Evolutionary conservation across 306 rosid genomes (phyloP), one percentile per base, ranked within the genome.

Genomic region (Begonia fuchsioides): DNA sequence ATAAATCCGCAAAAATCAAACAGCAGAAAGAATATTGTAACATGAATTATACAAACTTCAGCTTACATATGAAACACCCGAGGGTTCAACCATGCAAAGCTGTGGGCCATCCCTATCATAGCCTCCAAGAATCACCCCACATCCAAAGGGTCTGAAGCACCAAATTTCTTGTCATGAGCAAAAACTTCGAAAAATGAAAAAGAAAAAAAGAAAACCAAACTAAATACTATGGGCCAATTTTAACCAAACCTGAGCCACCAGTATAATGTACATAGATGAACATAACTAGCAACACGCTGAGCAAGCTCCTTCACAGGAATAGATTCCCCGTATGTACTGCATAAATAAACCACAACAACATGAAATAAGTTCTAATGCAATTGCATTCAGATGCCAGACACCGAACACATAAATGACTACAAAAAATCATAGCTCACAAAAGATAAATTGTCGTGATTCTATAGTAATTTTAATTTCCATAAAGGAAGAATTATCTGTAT

Each of bases 51-150:
- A 48, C 39, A 47, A 54, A 53, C 49, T 49, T 51, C 59, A 18
- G 76, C 94, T 68, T 64, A 87, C 96, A 62, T n/a, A n/a, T 53
- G 98, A 75, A 68, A 85, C 79, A 49, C 98, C 98, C 2, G 98
- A 90, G 38, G 95, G 98, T 68, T 90, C 98, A 46, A 90, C 92
- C 92, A 90, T 72, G 85, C 85, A 85, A 52, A 90, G 50, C 54
- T 90, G 98, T 8, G 98, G 98, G 40, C 95, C 98, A 65, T 90
- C 98, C 65, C 98, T 76, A 72, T 90, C 98, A 62, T 90, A 90
- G 49, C 98, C 98, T 19, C 94, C 98, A 43, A 90, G 76, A 56
- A 90, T 90, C 57, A 90, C 86, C 54, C 98, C 98, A 56, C 98
- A 90, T 50, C 98, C 98, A 63, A 90, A 90, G 50, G 98, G 98